Base-by-base conservation (phyloP, 2,329 filamentous ascomycete genomes). In the Cercospora brassicicola region DNA sequence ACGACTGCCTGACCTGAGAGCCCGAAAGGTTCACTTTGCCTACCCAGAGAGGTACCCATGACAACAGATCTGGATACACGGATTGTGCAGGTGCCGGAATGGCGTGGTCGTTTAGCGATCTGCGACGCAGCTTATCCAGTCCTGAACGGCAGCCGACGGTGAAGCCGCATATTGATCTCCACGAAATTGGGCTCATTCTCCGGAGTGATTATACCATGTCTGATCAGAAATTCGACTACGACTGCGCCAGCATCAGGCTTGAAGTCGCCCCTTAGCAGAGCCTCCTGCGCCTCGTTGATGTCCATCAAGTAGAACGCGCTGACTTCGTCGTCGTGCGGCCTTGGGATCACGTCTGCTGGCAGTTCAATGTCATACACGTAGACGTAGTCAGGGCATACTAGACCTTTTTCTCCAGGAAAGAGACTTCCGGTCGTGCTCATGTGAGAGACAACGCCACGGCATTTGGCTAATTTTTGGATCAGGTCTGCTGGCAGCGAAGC, bases 181-280 rank as follows among this genome's bases (percentile, higher is more conserved):
- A 90, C 84, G 76, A 90, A 93, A 76, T 95, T 83, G 51, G 85
- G 85, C 82, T 97, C 93, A 76, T 93, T 92, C 74, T 92, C 91
- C 42, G 83, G 80, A 9, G 89, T 96, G 75, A 97, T 78, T 69
- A 96, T 87, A 0, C 91, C 90, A 79, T 92, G 91, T 62, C 94
- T 87, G 73, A 96, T 84, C 76, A 98, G 90, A 81, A 98, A 98
- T 78, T 97, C 93, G 55, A 97, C 80, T 76, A 94, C 81, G 45
- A 96, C 87, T 66, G 94, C 79, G n/a, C 91, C 90, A 79, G 93
- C 96, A 79, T 98, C 97, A 1, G 93, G 91, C 82, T 99, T 99
- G 83, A 94, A 98, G 72, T 89, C 86, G 10, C 90, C 92, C 57
- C 82, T 82, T 18, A 84, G 85, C 74, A 98, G 82, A 51, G 90